phyloP scores from a whole-genome alignment of 805 yeast species.

The Allodekkera sacchari region DNA sequence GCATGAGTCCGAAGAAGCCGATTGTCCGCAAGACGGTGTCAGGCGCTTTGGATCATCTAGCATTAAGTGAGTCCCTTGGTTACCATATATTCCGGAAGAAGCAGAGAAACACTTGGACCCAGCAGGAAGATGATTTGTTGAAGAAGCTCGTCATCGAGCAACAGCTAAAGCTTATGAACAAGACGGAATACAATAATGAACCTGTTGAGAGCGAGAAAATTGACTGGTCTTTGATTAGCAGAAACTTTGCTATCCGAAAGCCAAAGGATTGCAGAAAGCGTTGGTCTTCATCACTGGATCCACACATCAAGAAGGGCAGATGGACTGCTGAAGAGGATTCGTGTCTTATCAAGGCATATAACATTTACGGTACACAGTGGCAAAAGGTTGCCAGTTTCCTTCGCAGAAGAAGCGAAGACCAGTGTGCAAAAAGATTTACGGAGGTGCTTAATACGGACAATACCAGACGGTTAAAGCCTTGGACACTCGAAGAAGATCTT shows the following conservation, averaged over 20 bases:
- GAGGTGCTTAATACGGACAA: constrained; percentile 84
- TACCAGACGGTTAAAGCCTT: constrained; percentile 65
- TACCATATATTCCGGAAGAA: constrained; percentile 62
- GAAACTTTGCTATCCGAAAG: constrained; percentile 42
- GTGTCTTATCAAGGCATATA: constrained; percentile 51
- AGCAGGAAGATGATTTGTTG: constrained; percentile 58
- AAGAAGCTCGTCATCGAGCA: constrained; percentile 32
- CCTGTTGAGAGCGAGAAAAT: constrained; percentile 32
- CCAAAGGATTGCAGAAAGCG: constrained; percentile 80
- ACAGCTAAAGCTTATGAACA: constrained; percentile 12
- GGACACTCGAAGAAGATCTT: constrained; percentile 76
- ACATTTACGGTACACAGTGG: constrained; percentile 75
- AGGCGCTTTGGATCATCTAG: constrained; percentile 38
- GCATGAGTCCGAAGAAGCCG: constrained; percentile 3
- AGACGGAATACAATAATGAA: constrained; percentile 15
- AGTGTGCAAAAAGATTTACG: constrained; percentile 84
- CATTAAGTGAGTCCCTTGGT: constrained; percentile 64
- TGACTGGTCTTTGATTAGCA: constrained; percentile 57
- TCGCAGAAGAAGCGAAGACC: constrained; percentile 86
- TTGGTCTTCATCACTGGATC: constrained; percentile 83
- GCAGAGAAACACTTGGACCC: constrained; percentile 64
- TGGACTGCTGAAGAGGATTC: constrained; percentile 84
- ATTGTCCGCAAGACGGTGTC: constrained; percentile 8
- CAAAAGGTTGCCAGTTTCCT: constrained; percentile 70
- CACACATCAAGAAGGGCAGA: constrained; percentile 70